Evolutionary conservation across 805 yeast species (phyloP).

Genomic region (Ogataea haglerorum): DNA sequence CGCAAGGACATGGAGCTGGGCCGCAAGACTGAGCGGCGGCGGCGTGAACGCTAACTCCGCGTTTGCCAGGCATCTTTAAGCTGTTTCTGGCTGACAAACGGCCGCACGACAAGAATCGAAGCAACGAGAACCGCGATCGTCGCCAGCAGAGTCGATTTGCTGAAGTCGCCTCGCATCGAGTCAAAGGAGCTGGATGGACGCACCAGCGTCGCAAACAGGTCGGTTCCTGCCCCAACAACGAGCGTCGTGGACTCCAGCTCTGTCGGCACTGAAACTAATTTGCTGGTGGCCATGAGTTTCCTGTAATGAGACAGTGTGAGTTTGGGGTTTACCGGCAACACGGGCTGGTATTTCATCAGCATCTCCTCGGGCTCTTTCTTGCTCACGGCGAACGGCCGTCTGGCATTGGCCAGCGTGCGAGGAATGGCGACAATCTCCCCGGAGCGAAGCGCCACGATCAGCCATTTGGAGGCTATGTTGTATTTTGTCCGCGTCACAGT

Average conservation of each 20-base stretch:
- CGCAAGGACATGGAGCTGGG: conserved; percentile 31
- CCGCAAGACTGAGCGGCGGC: conserved; percentile 25
- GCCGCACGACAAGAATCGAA: conserved; percentile 48
- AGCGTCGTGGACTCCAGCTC: conserved; percentile 78
- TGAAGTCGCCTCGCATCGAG: conserved; percentile 62
- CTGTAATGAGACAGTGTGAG: conserved; percentile 51
- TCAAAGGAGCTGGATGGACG: conserved; percentile 87
- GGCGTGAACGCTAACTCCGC: conserved; percentile 6
- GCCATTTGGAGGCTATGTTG: conserved; percentile 66
- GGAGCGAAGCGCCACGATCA: conserved; percentile 53
- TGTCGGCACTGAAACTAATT: conserved; percentile 52
- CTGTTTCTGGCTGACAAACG: conserved; percentile 53
- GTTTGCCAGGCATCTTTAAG: conserved; percentile 50
- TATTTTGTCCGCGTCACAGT: conserved; percentile 54
- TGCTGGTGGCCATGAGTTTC: conserved; percentile 32
- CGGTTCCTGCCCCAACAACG: conserved; percentile 63
- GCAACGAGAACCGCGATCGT: conserved; percentile 55
- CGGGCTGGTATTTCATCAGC: conserved; percentile 62
- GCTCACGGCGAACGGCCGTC: conserved; percentile 58
- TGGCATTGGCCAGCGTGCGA: conserved; percentile 60
- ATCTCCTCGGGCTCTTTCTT: conserved; percentile 57
- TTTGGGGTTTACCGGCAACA: conserved; percentile 47
- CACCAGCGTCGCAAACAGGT: conserved; percentile 71
- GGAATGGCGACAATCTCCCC: conserved; percentile 74
- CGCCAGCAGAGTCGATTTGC: conserved; percentile 54